Conservation (phyloP, 768 basidiomycete genomes). For the Pisolithus microcarpus region DNA sequence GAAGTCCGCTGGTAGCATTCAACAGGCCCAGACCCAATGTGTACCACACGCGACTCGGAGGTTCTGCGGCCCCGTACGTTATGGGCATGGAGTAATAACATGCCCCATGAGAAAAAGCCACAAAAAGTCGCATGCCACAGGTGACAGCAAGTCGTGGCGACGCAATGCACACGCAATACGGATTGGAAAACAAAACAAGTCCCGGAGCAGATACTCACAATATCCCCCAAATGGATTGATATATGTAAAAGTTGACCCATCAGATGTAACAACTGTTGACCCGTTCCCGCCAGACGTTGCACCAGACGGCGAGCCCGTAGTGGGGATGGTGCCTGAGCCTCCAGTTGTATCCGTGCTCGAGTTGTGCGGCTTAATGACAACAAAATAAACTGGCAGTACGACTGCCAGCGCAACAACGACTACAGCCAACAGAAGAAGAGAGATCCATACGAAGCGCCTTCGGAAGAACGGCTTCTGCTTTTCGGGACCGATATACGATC, state of each 20-base stretch:
- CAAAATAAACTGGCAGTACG: slow-evolving; percentile 35
- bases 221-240: slow-evolving; percentile 69
- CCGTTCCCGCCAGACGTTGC: slow-evolving; percentile 56
- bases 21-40: too few species aligned
- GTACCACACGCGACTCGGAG: too few species aligned
- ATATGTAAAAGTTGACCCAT: slow-evolving; percentile 73
- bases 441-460: slow-evolving; percentile 23
- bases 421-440: slow-evolving; percentile 21
- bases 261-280: slow-evolving; percentile 50
- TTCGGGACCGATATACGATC: background rate
- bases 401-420: slow-evolving; percentile 30
- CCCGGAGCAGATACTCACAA: slow-evolving; percentile 39
- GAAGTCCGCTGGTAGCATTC: too few species aligned
- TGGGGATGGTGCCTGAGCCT: background rate
- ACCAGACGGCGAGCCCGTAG: slow-evolving; percentile 6
- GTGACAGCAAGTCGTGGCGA: background rate
- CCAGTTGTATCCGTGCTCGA: background rate
- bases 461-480: slow-evolving; percentile 12
- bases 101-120: background rate
- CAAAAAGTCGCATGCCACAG: background rate
- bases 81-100: too few species aligned
- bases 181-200: background rate
- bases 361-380: slow-evolving; percentile 21
- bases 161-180: background rate
- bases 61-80: too few species aligned